These are phyloP conservation scores for Clonostachys rosea DNA, from an alignment of 2,329 filamentous ascomycete genomes.

Conservation along the genomic window DNA sequence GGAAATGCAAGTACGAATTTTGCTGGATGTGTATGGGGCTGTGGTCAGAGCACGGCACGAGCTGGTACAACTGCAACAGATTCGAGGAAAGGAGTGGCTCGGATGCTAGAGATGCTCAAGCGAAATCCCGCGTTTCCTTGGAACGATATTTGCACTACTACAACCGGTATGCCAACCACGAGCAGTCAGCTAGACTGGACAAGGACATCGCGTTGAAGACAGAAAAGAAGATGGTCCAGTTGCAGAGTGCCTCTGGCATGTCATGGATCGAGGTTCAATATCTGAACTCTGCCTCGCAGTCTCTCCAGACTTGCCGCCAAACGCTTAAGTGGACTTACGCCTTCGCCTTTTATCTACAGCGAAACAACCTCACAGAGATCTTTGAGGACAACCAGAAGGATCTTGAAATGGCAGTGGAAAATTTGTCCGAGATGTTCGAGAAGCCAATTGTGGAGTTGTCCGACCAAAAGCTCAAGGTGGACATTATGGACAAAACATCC, in stretches of 20 bases:
- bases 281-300: conserved; percentile 86
- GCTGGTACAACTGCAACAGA: conserved; percentile 99
- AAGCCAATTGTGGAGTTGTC: conserved; percentile 86
- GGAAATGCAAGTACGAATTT: conserved; percentile 94
- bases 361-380: conserved; percentile 93
- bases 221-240: conserved; percentile 97
- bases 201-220: conserved; percentile 96
- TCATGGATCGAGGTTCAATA: conserved; percentile 99
- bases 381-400: conserved; percentile 99
- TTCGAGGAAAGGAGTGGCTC: conserved; percentile 94
- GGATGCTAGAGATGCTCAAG: conserved; percentile 87
- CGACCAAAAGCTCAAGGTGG: conserved; percentile 86
- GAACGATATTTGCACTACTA: conserved; percentile 99
- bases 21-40: conserved; percentile 99
- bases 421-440: conserved; percentile 98
- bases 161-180: conserved; percentile 97
- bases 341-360: conserved; percentile 94
- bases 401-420: conserved; percentile 94
- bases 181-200: conserved; percentile 93
- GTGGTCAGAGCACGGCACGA: conserved; percentile 97
- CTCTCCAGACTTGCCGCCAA: conserved; percentile 93
- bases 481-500: conserved; percentile 97
- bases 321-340: conserved; percentile 99
- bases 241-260: conserved; percentile 91
- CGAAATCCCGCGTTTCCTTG: conserved; percentile 81